Percentiles rank a stretch among this genome's conserved stretches.
phyloP scores from a whole-genome alignment of 2,329 filamentous ascomycete genomes.

The Pseudogymnoascus sp. region DNA sequence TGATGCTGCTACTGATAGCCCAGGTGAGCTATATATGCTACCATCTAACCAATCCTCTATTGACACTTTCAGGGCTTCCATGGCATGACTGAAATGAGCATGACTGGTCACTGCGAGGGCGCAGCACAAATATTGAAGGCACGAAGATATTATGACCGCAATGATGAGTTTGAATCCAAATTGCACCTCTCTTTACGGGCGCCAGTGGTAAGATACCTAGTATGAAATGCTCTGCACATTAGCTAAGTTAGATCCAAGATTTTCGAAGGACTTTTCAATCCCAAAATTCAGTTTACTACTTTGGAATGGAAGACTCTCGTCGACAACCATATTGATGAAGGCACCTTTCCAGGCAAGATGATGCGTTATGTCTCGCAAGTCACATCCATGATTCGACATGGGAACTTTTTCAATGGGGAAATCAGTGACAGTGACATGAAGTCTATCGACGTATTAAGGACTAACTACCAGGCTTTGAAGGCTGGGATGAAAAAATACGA shows the following conservation, averaged over 20 bases:
- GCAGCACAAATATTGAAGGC: constrained; percentile 27
- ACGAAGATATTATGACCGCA: constrained; percentile 24
- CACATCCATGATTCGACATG: constrained; percentile 26
- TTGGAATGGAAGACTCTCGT: constrained; percentile 30
- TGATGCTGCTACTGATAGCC: constrained; percentile 30
- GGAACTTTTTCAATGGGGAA: constrained; percentile 12
- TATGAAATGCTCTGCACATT: not conserved
- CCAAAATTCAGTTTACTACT: constrained; percentile 25
- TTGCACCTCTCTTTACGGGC: constrained; percentile 29
- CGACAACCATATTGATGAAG: constrained; percentile 24
- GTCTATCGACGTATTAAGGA: not conserved
- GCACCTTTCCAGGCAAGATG: constrained; percentile 25
- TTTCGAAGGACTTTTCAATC: constrained; percentile 30
- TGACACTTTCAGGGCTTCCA: not conserved
- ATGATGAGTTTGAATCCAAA: constrained; percentile 29
- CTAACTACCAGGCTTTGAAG: not conserved
- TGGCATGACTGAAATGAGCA: not conserved
- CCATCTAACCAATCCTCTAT: not conserved
- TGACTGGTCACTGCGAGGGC: constrained; percentile 16
- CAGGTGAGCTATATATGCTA: constrained; percentile 12
- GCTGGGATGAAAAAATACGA: not conserved
- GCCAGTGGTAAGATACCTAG: constrained; percentile 25
- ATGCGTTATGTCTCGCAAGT: constrained; percentile 26
- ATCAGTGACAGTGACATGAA: not conserved
- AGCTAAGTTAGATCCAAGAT: constrained; percentile 16